Evolutionary conservation across 2,329 filamentous ascomycete species (phyloP).

Genomic region (Metarhizium rileyi): DNA sequence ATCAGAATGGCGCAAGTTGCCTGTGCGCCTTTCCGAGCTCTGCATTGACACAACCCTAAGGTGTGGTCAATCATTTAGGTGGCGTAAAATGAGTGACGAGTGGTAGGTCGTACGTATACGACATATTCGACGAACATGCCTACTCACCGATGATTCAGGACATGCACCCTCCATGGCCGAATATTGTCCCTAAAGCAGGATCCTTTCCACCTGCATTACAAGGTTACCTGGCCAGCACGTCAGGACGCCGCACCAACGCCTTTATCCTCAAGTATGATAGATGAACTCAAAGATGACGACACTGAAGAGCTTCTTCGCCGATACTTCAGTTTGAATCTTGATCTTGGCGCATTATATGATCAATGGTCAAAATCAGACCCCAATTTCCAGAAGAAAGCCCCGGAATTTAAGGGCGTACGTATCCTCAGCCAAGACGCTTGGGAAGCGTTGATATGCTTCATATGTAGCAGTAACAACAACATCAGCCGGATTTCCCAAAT

Average conservation of each 20-base stretch:
- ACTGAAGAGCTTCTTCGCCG: constrained; percentile 65
- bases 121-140: not conserved
- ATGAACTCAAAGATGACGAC: constrained; percentile 42
- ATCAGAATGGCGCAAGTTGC: constrained; percentile 81
- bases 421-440: constrained; percentile 93
- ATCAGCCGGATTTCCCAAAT: constrained; percentile 92
- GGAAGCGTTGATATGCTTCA: constrained; percentile 90
- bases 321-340: constrained; percentile 80
- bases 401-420: constrained; percentile 79
- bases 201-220: constrained; percentile 67
- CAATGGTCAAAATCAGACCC: constrained; percentile 79
- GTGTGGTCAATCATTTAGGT: constrained; percentile 94
- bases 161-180: constrained; percentile 76
- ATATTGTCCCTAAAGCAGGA: constrained; percentile 83
- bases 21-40: constrained; percentile 71
- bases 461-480: constrained; percentile 99
- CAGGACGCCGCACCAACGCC: constrained; percentile 9
- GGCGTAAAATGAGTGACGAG: constrained; percentile 76
- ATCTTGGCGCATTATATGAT: constrained; percentile 66
- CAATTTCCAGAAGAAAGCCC: constrained; percentile 83
- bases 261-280: constrained; percentile 3
- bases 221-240: constrained; percentile 48
- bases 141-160: constrained; percentile 34
- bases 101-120: constrained; percentile 45
- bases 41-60: constrained; percentile 91